These are phyloP conservation scores for Asterochloris erici DNA, from an alignment of 139 green algal genomes.

Conservation along the genomic window DNA sequence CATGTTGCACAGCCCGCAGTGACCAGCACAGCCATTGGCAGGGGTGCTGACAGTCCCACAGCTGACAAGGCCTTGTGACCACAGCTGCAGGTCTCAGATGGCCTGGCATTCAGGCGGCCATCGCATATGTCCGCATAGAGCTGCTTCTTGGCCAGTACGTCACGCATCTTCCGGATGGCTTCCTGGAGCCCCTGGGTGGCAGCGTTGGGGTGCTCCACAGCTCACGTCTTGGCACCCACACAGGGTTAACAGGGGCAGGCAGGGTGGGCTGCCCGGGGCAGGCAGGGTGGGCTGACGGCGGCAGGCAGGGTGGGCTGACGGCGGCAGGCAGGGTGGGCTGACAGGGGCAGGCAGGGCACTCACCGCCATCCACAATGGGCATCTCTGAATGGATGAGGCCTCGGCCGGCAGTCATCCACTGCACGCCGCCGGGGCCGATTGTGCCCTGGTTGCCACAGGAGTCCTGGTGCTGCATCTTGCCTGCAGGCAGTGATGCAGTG, in stretches of 20 bases:
- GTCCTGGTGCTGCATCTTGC: conserved; percentile 83
- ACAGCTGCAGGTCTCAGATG: too few species aligned
- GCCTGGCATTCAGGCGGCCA: too few species aligned
- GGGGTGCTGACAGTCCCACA: too few species aligned
- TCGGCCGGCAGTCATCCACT: conserved; percentile 85
- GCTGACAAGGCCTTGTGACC: too few species aligned
- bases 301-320: background rate
- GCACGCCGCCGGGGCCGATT: conserved; percentile 80
- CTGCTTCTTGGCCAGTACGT: too few species aligned
- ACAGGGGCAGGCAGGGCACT: background rate
- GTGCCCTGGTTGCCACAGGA: conserved; percentile 71
- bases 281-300: background rate
- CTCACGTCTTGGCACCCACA: too few species aligned
- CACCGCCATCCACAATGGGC: conserved; percentile 25
- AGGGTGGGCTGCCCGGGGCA: background rate
- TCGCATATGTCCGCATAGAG: too few species aligned
- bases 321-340: background rate
- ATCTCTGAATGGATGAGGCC: conserved; percentile 89
- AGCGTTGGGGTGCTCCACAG: too few species aligned
- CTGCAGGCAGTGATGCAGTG: conserved; percentile 37
- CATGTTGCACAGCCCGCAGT: too few species aligned
- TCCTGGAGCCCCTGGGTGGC: too few species aligned
- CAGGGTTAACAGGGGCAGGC: background rate
- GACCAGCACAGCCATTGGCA: too few species aligned
- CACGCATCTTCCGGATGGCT: too few species aligned